phyloP scores from a whole-genome alignment of 148 eudicot species.

The Rhododendron henanense region DNA sequence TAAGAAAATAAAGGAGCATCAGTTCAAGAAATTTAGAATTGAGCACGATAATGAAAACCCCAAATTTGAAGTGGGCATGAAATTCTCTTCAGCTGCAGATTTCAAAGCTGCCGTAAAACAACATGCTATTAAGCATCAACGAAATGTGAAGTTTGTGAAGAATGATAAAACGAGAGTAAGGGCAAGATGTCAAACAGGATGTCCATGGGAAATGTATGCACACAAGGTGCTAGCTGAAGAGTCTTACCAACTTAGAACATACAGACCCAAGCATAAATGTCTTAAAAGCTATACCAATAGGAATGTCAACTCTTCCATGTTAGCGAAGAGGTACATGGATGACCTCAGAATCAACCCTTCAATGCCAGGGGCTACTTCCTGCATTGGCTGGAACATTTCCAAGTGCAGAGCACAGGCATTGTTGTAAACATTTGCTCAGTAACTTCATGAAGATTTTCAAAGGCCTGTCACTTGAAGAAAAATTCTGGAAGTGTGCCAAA shows the following conservation, averaged over 20 bases:
- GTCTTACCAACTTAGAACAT: not conserved
- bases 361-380: too few relatives aligned
- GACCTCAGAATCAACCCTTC: not conserved
- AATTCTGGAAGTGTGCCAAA: too few relatives aligned
- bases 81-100: not conserved
- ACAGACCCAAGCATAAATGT: not conserved
- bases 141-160: not conserved
- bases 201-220: not conserved
- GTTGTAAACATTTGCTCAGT: too few relatives aligned
- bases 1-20: not conserved
- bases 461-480: too few relatives aligned
- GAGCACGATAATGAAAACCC: not conserved
- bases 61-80: not conserved
- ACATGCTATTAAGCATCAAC: not conserved
- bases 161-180: not conserved
- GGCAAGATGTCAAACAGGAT: not conserved
- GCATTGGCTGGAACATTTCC: too few relatives aligned
- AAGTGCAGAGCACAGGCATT: too few relatives aligned
- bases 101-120: not conserved
- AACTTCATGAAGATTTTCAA: too few relatives aligned
- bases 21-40: not conserved
- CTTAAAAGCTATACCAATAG: not conserved
- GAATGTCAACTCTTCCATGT: not conserved
- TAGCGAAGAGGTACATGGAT: not conserved
- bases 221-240: not conserved